Evolutionary conservation across 2,329 filamentous ascomycete species (phyloP).

Genomic region (Fusarium ramigenum): DNA sequence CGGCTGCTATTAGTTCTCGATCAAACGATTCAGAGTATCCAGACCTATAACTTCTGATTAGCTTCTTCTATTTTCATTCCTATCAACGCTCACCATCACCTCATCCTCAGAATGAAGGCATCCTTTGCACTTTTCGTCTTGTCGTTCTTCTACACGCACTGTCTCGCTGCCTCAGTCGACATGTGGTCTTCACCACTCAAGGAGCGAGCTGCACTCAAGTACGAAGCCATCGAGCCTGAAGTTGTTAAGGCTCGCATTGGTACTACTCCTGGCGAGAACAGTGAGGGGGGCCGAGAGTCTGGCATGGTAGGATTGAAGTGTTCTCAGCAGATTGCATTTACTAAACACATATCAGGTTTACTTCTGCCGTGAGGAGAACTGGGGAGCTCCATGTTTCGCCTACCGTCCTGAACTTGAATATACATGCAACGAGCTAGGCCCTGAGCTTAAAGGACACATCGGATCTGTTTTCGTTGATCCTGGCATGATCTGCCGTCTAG

Average conservation of each 20-base stretch:
- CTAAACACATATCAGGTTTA: slow-evolving; percentile 36
- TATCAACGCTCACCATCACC: background rate
- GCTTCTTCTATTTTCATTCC: background rate
- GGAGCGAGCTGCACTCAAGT: slow-evolving; percentile 16
- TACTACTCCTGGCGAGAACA: slow-evolving; percentile 30
- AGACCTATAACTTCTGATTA: background rate
- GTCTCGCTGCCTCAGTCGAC: slow-evolving; percentile 35
- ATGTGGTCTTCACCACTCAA: slow-evolving; percentile 35
- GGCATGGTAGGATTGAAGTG: slow-evolving; percentile 24
- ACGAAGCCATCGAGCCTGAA: slow-evolving; percentile 31
- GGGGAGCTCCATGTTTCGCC: slow-evolving; percentile 37
- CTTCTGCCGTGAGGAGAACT: slow-evolving; percentile 42
- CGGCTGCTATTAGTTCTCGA: slow-evolving; percentile 1
- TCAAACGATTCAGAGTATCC: background rate
- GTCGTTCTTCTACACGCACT: slow-evolving; percentile 17
- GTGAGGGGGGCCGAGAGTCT: slow-evolving; percentile 16
- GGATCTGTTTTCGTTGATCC: slow-evolving; percentile 41
- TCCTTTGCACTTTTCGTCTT: slow-evolving; percentile 10
- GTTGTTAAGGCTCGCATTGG: slow-evolving; percentile 36
- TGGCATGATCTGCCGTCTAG: slow-evolving; percentile 38
- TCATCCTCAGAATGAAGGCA: slow-evolving; percentile 31
- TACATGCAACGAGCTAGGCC: slow-evolving; percentile 33
- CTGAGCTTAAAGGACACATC: slow-evolving; percentile 33
- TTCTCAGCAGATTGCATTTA: background rate
- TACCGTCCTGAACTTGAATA: slow-evolving; percentile 40